A percentile compares a stretch with the other conserved stretches of the same genome.
Conservation (phyloP, 192 early-diverging fungal genomes). For the Coemansia sp. region DNA sequence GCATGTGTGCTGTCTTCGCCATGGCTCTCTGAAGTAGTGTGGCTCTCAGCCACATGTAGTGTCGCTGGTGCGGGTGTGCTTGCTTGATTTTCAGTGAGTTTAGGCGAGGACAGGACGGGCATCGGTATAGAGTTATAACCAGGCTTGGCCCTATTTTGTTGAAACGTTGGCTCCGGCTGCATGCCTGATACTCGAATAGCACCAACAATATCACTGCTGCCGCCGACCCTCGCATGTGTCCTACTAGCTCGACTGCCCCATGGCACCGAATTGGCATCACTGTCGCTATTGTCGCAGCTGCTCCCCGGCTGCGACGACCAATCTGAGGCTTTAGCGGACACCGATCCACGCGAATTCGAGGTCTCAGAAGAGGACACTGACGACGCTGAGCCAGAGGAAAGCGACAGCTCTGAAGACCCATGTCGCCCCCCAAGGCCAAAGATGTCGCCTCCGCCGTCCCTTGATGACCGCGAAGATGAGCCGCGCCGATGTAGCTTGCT, state of each 20-base stretch:
- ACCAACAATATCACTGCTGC: no score
- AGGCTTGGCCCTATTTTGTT: no score
- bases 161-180: background rate
- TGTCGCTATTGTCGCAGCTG: background rate
- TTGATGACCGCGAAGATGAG: background rate
- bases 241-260: background rate
- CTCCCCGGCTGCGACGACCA: conserved; percentile 17
- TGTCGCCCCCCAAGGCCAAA: background rate
- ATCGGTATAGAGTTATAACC: conserved; percentile 11
- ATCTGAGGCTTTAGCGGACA: conserved; percentile 9
- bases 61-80: background rate
- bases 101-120: conserved; percentile 6
- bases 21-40: background rate
- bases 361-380: conserved; percentile 5
- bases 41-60: background rate
- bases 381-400: conserved; percentile 1
- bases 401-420: background rate
- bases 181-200: background rate
- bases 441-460: conserved; percentile 11
- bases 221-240: background rate
- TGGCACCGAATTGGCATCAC: background rate
- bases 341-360: background rate
- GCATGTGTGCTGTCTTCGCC: background rate
- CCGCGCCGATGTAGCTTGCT: conserved; percentile 21
- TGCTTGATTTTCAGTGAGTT: background rate